phyloP scores from a whole-genome alignment of 768 basidiomycete genomes.

The Psilocybe azurescens region DNA sequence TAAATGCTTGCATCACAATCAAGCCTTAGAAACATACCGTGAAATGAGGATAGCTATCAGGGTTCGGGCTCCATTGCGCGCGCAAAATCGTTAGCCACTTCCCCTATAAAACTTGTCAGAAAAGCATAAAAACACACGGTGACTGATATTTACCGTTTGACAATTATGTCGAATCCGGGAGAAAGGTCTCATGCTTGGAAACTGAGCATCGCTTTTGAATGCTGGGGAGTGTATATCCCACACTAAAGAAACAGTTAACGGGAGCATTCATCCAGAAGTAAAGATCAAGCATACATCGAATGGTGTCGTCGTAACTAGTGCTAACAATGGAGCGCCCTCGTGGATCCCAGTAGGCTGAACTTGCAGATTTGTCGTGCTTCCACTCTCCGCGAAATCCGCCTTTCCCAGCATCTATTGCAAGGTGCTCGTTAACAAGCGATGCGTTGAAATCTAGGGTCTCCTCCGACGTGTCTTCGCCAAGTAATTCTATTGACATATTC shows the following conservation, averaged over 20 bases:
- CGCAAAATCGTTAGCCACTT: slow-evolving; percentile 81
- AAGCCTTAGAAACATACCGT: slow-evolving; percentile 52
- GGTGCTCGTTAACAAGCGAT: slow-evolving; percentile 53
- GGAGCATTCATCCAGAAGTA: slow-evolving; percentile 5
- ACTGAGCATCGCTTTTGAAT: slow-evolving; percentile 50
- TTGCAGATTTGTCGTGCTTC: slow-evolving; percentile 77
- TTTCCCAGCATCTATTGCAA: slow-evolving; percentile 55
- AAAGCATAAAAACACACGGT: neutral
- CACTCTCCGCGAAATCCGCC: slow-evolving; percentile 67
- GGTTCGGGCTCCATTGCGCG: slow-evolving; percentile 81
- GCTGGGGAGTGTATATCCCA: slow-evolving; percentile 71
- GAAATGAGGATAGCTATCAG: slow-evolving; percentile 83
- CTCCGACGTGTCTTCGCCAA: slow-evolving; percentile 19
- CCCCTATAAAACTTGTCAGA: slow-evolving; percentile 50
- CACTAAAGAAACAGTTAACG: slow-evolving; percentile 46
- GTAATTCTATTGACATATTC: slow-evolving; percentile 41
- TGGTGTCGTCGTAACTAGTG: slow-evolving; percentile 82
- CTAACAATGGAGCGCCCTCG: slow-evolving; percentile 80
- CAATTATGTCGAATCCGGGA: slow-evolving; percentile 71
- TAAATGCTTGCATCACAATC: neutral
- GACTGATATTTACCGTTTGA: slow-evolving; percentile 64
- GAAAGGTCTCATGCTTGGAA: slow-evolving; percentile 70
- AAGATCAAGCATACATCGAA: slow-evolving; percentile 59
- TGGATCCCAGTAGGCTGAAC: slow-evolving; percentile 88
- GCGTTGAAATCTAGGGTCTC: slow-evolving; percentile 38